These are phyloP conservation scores for Rhizopogon roseolus DNA, from an alignment of 768 basidiomycete species.

Conservation along the genomic window DNA sequence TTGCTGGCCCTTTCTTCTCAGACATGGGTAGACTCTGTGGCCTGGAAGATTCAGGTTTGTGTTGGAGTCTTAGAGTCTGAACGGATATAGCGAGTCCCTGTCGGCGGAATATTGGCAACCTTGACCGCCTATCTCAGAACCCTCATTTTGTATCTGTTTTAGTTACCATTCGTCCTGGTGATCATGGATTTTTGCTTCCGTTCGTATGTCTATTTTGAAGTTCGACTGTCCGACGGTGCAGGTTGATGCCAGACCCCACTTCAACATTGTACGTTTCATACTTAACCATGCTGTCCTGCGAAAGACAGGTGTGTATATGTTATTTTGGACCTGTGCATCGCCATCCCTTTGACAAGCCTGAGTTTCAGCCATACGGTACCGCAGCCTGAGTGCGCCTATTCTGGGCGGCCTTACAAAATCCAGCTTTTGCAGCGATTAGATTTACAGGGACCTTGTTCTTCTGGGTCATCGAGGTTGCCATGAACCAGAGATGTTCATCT, in stretches of 20 bases:
- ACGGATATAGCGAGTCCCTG: conserved; percentile 20
- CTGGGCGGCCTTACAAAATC: neutral
- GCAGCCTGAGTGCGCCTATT: neutral
- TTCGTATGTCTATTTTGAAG: neutral
- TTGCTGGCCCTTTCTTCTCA: conserved; percentile 19
- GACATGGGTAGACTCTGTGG: conserved; percentile 17
- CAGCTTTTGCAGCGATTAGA: neutral
- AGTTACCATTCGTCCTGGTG: too few species aligned
- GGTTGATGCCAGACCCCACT: neutral
- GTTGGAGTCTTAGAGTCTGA: conserved; percentile 10
- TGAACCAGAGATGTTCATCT: neutral
- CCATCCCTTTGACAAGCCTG: neutral
- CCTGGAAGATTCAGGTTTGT: conserved; percentile 5
- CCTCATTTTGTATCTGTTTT: too few species aligned
- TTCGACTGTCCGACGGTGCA: neutral
- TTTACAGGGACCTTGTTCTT: neutral
- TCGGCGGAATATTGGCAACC: neutral
- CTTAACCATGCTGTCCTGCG: neutral
- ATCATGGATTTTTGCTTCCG: too few species aligned
- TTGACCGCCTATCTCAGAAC: neutral
- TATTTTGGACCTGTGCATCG: neutral
- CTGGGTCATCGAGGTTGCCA: too few species aligned
- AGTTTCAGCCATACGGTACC: neutral
- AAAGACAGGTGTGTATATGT: neutral
- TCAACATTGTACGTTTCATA: too few species aligned